Evolutionary conservation across 139 green algal species (phyloP), one percentile per base, ranked within the genome.

Genomic region (Micractinium conductrix): DNA sequence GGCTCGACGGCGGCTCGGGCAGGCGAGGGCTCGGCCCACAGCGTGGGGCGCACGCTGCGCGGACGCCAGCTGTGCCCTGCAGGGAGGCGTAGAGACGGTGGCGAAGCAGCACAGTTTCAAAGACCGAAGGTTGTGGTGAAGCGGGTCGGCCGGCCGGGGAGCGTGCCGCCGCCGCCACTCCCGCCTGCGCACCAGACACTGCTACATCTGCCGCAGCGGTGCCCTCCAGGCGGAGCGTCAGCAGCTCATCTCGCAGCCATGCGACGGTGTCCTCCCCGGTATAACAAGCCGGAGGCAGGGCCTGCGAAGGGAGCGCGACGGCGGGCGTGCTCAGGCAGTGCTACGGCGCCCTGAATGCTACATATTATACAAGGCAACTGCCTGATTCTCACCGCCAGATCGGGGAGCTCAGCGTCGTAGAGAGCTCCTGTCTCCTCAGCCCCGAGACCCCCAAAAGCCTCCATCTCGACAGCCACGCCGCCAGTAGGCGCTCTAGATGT

Each of bases 1-100:
- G 88, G 83, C 69, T 93, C 85, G 42, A 92, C 55, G 1, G 74
- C 83, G 10, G 86, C 55, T 2, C n/a, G 35, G 1, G 90, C 83
- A 2, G 35, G 35, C 26, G 84, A 90, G 43, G 85, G 79, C 45
- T 85, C 75, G 6, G 58, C 68, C 89, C 89, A 91, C 17, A 87
- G 68, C 26, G 48, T 87, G 22, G 87, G 84, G 37, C 43, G 43
- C 10, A 83, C n/a, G 30, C 82, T 85, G 43, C 68, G 72, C 2
- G 74, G 80, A 53, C 85, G 53, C 71, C 84, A 85, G n/a, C 70
- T 78, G 7, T 74, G 40, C 0, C 80, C 80, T 85, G 78, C 24
- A 40, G 22, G 3, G 12, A 1, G 40, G 69, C 16, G 53, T 33
- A 22, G 33, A 17, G 33, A 40, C n/a, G 12, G 33, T 4, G 4